Evolutionary conservation across 1,284 basidiomycete genomes (phyloP).

Genomic region (Leccinum subrobustum): DNA sequence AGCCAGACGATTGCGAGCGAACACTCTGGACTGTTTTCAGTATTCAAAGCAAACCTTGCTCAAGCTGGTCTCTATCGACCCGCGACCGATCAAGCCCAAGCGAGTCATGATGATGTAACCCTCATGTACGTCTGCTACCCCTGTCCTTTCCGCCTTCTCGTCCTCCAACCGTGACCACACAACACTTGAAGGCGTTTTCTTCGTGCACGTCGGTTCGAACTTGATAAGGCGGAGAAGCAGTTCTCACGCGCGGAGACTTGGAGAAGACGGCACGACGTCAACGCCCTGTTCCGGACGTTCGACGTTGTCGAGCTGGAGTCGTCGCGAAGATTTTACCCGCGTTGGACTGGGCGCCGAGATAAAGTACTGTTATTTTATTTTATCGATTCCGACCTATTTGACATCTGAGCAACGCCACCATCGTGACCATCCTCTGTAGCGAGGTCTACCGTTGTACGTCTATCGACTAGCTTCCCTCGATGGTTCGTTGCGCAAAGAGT

Average conservation of each 20-base stretch:
- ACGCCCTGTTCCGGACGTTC: conserved; percentile 60
- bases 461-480: conserved; percentile 62
- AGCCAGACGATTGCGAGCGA: conserved; percentile 7
- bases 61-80: conserved; percentile 52
- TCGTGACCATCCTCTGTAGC: conserved; percentile 34
- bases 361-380: conserved; percentile 45
- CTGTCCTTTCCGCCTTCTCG: neutral
- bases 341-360: conserved; percentile 77
- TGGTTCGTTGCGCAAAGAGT: conserved; percentile 54
- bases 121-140: conserved; percentile 50
- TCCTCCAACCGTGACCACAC: neutral
- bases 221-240: conserved; percentile 63
- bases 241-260: conserved; percentile 65
- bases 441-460: conserved; percentile 71
- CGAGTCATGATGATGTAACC: conserved; percentile 66
- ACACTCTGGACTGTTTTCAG: conserved; percentile 29
- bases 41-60: conserved; percentile 53
- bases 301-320: conserved; percentile 57
- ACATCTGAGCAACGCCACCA: neutral
- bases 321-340: conserved; percentile 65
- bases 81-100: conserved; percentile 28
- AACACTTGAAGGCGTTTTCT: conserved; percentile 61
- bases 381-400: neutral
- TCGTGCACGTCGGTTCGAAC: conserved; percentile 65
- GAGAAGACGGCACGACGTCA: conserved; percentile 57